Evolutionary conservation across 805 yeast genomes (phyloP), one percentile per base, ranked within the genome.

Genomic region (Candida taoyuanica): DNA sequence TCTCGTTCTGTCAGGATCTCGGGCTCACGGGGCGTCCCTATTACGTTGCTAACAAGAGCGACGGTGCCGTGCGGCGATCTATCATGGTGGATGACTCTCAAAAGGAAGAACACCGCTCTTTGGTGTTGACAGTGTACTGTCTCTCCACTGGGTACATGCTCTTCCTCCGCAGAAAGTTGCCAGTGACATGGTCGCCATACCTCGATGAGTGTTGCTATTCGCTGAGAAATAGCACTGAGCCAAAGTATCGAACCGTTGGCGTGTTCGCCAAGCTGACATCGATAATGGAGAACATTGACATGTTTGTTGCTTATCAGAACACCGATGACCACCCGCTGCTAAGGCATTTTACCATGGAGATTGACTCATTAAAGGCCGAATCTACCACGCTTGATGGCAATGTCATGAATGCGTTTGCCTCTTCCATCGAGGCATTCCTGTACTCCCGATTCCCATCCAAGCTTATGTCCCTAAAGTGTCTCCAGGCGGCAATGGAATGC

Each of bases 1-100:
- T 81, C 12, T 68, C 82, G 4, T 66, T 88, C 59, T 71, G 84
- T 2, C 81, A 77, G 49, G 96, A 88, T 56, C 61, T 88, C 37
- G 95, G 95, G 0, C 68, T 87, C 5, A 75, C 76, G 17, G 75
- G 81, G 19, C 54, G 74, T 31, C 69, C 76, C 14, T 67, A 56
- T 48, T 69, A 53, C 53, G 68, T 62, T 42, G 68, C 61, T 35
- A 63, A 60, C 37, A 63, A 58, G 42, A 60, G 57, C 23, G 72
- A 68, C 42, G 68, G 69, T 2, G 54, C 64, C 3, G 61, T 67
- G 19, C 65, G 64, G 29, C 60, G 66, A 16, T 68, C 72, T 1
- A 63, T 65, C 5, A 54, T 59, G 2, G 42, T 59, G 16, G 66
- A 62, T 15, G 70, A 69, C 39, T 59, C 69, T 2, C 58, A 60